Percentiles rank a stretch among this genome's conserved stretches.
These are phyloP conservation scores for Exophiala alcalophila DNA, from an alignment of 2,329 filamentous ascomycete genomes.

Conservation along the genomic window DNA sequence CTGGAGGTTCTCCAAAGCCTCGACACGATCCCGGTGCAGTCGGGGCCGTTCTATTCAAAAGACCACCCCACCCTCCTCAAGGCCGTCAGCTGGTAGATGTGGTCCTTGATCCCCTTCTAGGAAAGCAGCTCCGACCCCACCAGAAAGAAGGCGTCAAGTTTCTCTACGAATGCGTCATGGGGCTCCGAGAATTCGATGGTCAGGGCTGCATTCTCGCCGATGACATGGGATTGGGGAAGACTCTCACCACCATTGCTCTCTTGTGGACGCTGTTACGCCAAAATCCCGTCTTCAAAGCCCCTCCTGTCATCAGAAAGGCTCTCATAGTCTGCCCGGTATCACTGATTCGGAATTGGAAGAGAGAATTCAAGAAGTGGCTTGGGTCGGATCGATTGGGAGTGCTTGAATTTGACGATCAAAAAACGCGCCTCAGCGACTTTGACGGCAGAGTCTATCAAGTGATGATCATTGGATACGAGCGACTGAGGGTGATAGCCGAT, in stretches of 20 bases:
- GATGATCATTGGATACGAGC: constrained; percentile 73
- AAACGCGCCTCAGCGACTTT: constrained; percentile 63
- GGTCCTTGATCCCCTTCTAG: constrained; percentile 65
- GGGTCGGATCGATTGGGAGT: constrained; percentile 68
- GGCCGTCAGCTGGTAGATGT: constrained; percentile 69
- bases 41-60: constrained; percentile 65
- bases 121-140: constrained; percentile 62
- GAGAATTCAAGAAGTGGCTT: constrained; percentile 72
- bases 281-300: constrained; percentile 57
- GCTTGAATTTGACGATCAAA: constrained; percentile 61
- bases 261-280: constrained; percentile 72
- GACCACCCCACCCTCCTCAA: constrained; percentile 53
- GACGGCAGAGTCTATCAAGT: constrained; percentile 67
- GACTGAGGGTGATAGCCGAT: constrained; percentile 62
- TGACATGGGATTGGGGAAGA: constrained; percentile 74
- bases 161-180: constrained; percentile 74
- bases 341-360: constrained; percentile 69
- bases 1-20: constrained; percentile 52
- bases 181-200: constrained; percentile 62
- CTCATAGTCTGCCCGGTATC: constrained; percentile 71
- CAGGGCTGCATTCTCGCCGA: constrained; percentile 70
- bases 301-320: constrained; percentile 66
- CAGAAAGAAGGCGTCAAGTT: constrained; percentile 69
- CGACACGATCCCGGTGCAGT: constrained; percentile 61
- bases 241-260: constrained; percentile 67